These are phyloP conservation scores for Alternaria rosae DNA, from an alignment of 2,329 filamentous ascomycete genomes.

Conservation along the genomic window DNA sequence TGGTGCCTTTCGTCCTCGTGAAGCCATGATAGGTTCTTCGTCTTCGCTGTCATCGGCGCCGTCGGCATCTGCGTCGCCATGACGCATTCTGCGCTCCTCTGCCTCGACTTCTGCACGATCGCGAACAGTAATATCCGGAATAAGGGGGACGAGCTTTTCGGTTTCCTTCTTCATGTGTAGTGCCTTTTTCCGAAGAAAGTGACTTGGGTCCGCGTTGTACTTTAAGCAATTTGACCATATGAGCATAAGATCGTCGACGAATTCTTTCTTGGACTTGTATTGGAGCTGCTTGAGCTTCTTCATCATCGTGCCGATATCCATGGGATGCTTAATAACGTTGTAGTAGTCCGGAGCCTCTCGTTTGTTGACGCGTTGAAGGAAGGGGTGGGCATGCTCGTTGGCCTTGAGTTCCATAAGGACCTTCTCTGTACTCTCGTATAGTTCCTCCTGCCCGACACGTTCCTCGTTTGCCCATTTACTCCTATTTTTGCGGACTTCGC, in stretches of 20 bases:
- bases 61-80: slow-evolving; percentile 80
- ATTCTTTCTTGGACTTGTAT: slow-evolving; percentile 81
- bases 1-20: slow-evolving; percentile 86
- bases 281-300: slow-evolving; percentile 83
- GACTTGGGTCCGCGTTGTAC: slow-evolving; percentile 90
- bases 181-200: slow-evolving; percentile 89
- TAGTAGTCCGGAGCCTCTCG: slow-evolving; percentile 97
- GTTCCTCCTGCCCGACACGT: slow-evolving; percentile 94
- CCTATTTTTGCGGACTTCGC: slow-evolving; percentile 95
- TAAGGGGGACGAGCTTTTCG: slow-evolving; percentile 92
- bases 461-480: slow-evolving; percentile 99
- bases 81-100: slow-evolving; percentile 76
- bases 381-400: slow-evolving; percentile 96
- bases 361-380: slow-evolving; percentile 93
- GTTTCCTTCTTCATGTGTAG: slow-evolving; percentile 97
- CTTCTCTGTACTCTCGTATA: slow-evolving; percentile 96
- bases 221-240: slow-evolving; percentile 98
- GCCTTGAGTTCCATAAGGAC: slow-evolving; percentile 97
- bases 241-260: slow-evolving; percentile 89
- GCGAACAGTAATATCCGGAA: slow-evolving; percentile 89
- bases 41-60: slow-evolving; percentile 92
- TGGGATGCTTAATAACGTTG: slow-evolving; percentile 90
- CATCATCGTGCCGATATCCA: slow-evolving; percentile 98
- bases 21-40: slow-evolving; percentile 94
- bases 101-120: slow-evolving; percentile 91